Percentiles rank a stretch among this genome's conserved stretches.
Evolutionary conservation across 768 basidiomycete genomes (phyloP).

Genomic region (Austroboletus festivus): DNA sequence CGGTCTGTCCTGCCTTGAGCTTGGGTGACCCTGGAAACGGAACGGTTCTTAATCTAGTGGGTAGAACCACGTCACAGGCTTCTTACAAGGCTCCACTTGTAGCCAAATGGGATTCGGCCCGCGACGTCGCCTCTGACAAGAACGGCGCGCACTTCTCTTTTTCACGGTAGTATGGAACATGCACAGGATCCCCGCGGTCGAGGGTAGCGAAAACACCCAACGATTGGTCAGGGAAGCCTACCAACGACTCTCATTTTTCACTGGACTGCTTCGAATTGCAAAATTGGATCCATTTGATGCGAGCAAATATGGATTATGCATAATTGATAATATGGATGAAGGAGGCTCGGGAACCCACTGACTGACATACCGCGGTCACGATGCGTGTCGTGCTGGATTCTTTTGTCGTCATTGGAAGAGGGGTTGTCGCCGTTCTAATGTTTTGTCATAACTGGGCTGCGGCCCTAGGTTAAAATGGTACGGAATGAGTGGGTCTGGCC

Average conservation of each 20-base stretch:
- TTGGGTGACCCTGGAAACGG: background rate
- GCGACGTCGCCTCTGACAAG: constrained; percentile 10
- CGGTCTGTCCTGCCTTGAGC: too few relatives aligned
- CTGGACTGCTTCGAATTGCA: constrained; percentile 30
- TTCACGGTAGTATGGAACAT: constrained; percentile 28
- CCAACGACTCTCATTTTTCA: too few relatives aligned
- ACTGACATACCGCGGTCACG: constrained; percentile 12
- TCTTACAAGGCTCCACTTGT: constrained; percentile 23
- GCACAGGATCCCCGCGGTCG: constrained; percentile 31
- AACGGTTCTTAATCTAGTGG: constrained; percentile 5
- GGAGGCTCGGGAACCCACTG: constrained; percentile 18
- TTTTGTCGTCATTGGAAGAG: constrained; percentile 4
- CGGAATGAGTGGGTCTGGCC: too few relatives aligned
- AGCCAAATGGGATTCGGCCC: constrained; percentile 12
- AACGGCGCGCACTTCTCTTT: too few relatives aligned
- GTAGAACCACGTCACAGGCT: too few relatives aligned
- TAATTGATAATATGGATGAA: too few relatives aligned
- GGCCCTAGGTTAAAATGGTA: constrained; percentile 20
- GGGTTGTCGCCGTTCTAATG: too few relatives aligned
- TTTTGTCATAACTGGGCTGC: constrained; percentile 19
- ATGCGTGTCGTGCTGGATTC: constrained; percentile 15
- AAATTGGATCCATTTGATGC: constrained; percentile 27
- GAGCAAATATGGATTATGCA: too few relatives aligned
- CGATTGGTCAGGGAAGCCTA: constrained; percentile 27
- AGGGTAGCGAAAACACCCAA: constrained; percentile 18